phyloP scores from a whole-genome alignment of 2,329 filamentous ascomycete species.

The Penicillium sp. region DNA sequence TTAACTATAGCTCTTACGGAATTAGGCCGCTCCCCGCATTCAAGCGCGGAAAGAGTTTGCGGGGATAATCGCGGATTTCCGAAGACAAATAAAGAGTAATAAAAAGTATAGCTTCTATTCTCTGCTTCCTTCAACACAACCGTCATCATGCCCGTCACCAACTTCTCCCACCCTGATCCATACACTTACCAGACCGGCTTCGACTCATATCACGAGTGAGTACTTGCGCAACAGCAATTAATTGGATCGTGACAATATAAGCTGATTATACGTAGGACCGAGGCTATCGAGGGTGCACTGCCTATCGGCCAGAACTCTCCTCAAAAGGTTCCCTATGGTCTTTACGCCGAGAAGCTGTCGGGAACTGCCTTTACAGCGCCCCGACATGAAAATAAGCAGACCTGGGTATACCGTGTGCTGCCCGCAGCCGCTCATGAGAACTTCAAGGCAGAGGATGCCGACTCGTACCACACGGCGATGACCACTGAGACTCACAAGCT shows the following conservation, averaged over 20 bases:
- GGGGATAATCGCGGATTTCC: constrained; percentile 14
- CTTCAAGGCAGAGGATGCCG: constrained; percentile 43
- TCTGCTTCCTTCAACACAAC: background rate
- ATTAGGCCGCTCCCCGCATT: constrained; percentile 16
- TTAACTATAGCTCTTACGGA: constrained; percentile 11
- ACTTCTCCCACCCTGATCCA: constrained; percentile 59
- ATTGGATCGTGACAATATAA: background rate
- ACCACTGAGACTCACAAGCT: constrained; percentile 48
- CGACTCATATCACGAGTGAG: constrained; percentile 69
- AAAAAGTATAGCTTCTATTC: constrained; percentile 9
- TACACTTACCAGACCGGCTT: constrained; percentile 79
- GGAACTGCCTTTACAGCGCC: constrained; percentile 68
- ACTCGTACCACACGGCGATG: constrained; percentile 45
- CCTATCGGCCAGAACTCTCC: constrained; percentile 75
- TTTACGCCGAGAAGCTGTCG: constrained; percentile 76
- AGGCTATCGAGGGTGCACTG: constrained; percentile 68
- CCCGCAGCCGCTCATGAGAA: constrained; percentile 58
- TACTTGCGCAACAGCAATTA: constrained; percentile 3
- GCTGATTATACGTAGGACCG: constrained; percentile 52
- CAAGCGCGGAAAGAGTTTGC: constrained; percentile 16
- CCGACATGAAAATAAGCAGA: constrained; percentile 62
- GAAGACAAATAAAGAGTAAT: too few species aligned
- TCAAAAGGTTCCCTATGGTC: constrained; percentile 69
- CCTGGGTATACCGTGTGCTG: constrained; percentile 67
- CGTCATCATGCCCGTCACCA: constrained; percentile 57